Percentiles rank a stretch among this genome's conserved stretches.
phyloP scores from a whole-genome alignment of 2,329 filamentous ascomycete species.

The Claviceps spartinae region DNA sequence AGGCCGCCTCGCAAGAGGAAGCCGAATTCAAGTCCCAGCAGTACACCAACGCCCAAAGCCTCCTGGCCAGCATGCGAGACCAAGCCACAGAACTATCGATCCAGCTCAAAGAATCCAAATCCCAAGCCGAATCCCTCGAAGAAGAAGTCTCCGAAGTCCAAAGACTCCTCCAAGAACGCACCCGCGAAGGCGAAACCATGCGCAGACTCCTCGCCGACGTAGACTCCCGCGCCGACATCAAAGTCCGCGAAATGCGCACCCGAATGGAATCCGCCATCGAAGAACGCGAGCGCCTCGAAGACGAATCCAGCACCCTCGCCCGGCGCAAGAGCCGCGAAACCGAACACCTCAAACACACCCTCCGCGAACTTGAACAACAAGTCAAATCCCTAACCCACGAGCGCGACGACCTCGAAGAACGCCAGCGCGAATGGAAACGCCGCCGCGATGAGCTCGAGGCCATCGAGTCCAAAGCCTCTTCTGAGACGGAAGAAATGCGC shows the following conservation, averaged over 20 bases:
- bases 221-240: conserved; percentile 66
- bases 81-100: conserved; percentile 77
- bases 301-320: conserved; percentile 69
- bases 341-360: conserved; percentile 68
- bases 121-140: conserved; percentile 72
- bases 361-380: conserved; percentile 70
- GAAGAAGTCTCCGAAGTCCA: conserved; percentile 87
- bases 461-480: conserved; percentile 50
- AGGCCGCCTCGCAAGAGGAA: conserved; percentile 59
- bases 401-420: conserved; percentile 61
- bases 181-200: conserved; percentile 91
- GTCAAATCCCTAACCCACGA: conserved; percentile 58
- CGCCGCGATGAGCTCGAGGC: conserved; percentile 65
- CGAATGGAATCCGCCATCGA: conserved; percentile 84
- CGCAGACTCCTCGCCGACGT: conserved; percentile 74
- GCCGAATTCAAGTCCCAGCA: conserved; percentile 73
- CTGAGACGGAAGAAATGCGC: conserved; percentile 64
- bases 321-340: conserved; percentile 67
- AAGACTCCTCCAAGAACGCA: conserved; percentile 72
- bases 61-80: conserved; percentile 86
- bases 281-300: conserved; percentile 83
- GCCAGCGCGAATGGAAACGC: conserved; percentile 60
- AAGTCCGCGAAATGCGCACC: conserved; percentile 77
- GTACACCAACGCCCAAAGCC: conserved; percentile 69
- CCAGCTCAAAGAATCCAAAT: conserved; percentile 80